phyloP scores from a whole-genome alignment of 768 basidiomycete genomes.

The Hygrophorus pudorinus region DNA sequence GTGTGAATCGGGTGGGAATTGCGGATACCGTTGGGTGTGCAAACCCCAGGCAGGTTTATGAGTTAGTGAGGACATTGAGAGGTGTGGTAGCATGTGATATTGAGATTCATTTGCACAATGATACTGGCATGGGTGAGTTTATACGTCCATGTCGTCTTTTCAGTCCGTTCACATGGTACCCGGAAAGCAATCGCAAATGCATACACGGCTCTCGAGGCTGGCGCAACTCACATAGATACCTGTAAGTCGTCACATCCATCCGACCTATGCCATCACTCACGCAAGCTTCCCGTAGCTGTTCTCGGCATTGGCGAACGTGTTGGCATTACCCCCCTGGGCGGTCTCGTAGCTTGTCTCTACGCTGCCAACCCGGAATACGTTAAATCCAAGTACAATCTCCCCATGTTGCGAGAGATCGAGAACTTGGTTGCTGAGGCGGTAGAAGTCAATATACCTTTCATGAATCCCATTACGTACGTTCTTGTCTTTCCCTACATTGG shows the following conservation, averaged over 20 bases:
- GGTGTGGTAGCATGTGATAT: slow-evolving; percentile 98
- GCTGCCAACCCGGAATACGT: slow-evolving; percentile 98
- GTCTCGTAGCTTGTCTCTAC: slow-evolving; percentile 92
- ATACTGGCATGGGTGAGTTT: slow-evolving; percentile 84
- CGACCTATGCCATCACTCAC: neutral
- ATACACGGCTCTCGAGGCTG: slow-evolving; percentile 95
- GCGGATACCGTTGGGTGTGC: slow-evolving; percentile 99
- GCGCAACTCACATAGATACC: slow-evolving; percentile 98
- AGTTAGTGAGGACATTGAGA: slow-evolving; percentile 89
- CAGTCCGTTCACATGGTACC: neutral
- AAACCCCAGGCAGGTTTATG: slow-evolving; percentile 97
- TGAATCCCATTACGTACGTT: slow-evolving; percentile 84
- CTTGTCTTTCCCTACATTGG: slow-evolving; percentile 2
- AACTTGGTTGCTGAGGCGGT: slow-evolving; percentile 98
- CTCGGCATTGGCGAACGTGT: slow-evolving; percentile 99
- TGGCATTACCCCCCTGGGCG: slow-evolving; percentile 96
- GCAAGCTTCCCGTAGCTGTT: slow-evolving; percentile 42
- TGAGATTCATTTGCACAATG: slow-evolving; percentile 96
- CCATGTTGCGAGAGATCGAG: slow-evolving; percentile 97
- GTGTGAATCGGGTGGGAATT: slow-evolving; percentile 96
- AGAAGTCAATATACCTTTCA: slow-evolving; percentile 95
- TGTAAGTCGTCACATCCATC: slow-evolving; percentile 38
- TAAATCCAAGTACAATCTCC: slow-evolving; percentile 97
- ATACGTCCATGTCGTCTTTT: neutral
- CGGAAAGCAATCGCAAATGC: slow-evolving; percentile 88